Evolutionary conservation across 1,139 yeast genomes (phyloP).

Genomic region (Geotrichum citri-aurantii): DNA sequence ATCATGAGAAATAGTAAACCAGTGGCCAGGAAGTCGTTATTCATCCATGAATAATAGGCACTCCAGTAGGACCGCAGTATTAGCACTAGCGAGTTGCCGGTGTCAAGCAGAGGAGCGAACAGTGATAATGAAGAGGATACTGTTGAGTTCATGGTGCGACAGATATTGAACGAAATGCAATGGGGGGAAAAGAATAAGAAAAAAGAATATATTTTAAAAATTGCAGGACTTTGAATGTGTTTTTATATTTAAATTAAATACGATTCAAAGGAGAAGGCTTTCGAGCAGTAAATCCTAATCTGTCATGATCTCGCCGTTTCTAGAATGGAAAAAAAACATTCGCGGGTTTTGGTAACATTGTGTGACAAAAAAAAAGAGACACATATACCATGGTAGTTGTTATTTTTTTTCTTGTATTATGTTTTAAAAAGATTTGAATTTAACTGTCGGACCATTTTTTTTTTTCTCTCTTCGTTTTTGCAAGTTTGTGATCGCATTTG

Average conservation of each 20-base stretch:
- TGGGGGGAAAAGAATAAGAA: not conserved
- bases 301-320: not conserved
- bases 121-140: not conserved
- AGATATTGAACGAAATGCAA: not conserved
- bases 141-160: not conserved
- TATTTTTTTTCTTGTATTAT: not conserved
- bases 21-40: constrained; percentile 75
- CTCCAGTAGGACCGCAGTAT: constrained; percentile 51
- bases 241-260: not conserved
- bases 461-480: not conserved
- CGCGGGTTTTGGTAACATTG: not conserved
- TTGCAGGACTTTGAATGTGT: not conserved
- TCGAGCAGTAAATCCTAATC: not conserved
- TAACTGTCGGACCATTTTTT: not conserved
- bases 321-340: not conserved
- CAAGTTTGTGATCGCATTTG: not conserved
- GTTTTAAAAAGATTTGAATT: not conserved
- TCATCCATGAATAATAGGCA: constrained; percentile 64
- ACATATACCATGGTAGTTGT: not conserved
- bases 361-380: not conserved
- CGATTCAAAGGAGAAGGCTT: not conserved
- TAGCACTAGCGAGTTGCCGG: not conserved
- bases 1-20: constrained; percentile 67
- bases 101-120: not conserved
- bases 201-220: not conserved